Percentiles rank a stretch among this genome's conserved stretches.
phyloP scores from a whole-genome alignment of 106 monocot genomes.

The Amphibolis antarctica region DNA sequence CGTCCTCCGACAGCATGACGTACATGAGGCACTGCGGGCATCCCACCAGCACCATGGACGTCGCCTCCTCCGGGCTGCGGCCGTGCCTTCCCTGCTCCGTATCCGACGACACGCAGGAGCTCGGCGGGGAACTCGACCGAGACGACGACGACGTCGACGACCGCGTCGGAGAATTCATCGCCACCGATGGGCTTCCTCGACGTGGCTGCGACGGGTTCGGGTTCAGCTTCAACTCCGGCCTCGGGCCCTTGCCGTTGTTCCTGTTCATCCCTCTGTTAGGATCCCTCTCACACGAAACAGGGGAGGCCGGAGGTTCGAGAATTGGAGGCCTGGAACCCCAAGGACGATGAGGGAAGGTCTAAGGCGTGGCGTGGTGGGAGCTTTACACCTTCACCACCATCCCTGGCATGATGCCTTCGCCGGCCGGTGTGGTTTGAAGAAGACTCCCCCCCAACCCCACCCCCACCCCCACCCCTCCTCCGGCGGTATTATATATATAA shows the following conservation, averaged over 20 bases:
- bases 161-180: slow-evolving; percentile 13
- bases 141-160: slow-evolving; percentile 26
- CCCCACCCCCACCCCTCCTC: no score
- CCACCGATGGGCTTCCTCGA: slow-evolving; percentile 30
- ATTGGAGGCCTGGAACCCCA: no score
- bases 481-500: no score
- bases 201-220: slow-evolving; percentile 33
- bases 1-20: slow-evolving; percentile 82
- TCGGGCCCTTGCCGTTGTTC: slow-evolving; percentile 47
- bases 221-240: slow-evolving; percentile 55
- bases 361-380: no score
- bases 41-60: slow-evolving; percentile 82
- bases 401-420: no score
- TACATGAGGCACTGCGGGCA: slow-evolving; percentile 90
- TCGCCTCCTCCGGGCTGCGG: slow-evolving; percentile 51
- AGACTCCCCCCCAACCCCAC: no score
- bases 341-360: no score
- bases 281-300: no score
- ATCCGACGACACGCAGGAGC: slow-evolving; percentile 79
- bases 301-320: no score
- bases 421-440: no score
- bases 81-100: slow-evolving; percentile 26
- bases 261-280: no score
- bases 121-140: slow-evolving; percentile 36
- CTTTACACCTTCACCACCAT: no score